These are phyloP conservation scores for Pseudisothecium myosuroides DNA, from an alignment of 225 moss, liverwort and hornwort genomes.

Conservation along the genomic window DNA sequence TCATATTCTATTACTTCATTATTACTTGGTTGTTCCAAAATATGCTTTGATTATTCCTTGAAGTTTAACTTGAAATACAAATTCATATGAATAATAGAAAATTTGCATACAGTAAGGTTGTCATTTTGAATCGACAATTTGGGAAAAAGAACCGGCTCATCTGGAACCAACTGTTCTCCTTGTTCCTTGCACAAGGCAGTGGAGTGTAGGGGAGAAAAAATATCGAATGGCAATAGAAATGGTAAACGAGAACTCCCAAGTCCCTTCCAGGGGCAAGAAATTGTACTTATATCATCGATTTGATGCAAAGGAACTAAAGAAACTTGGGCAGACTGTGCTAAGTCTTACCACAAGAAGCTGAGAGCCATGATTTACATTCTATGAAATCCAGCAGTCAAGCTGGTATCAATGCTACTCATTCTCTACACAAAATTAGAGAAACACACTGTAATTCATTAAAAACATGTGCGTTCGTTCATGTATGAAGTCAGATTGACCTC, in stretches of 20 bases:
- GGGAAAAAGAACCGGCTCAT: not conserved
- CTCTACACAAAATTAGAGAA: conserved; percentile 31
- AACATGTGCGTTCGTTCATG: conserved; percentile 15
- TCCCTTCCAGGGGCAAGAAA: not conserved
- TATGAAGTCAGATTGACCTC: conserved; percentile 2
- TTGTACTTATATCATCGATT: conserved; percentile 9
- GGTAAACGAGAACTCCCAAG: not conserved
- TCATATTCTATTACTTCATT: not conserved
- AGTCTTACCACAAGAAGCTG: conserved; percentile 23
- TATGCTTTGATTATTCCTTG: not conserved
- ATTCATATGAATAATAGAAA: not conserved
- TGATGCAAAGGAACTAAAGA: conserved; percentile 6
- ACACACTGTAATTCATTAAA: not conserved
- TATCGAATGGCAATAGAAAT: not conserved
- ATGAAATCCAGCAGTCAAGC: conserved; percentile 18
- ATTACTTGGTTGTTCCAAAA: not conserved
- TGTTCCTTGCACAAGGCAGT: not conserved
- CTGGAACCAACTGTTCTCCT: not conserved
- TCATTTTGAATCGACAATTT: not conserved
- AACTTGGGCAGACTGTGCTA: conserved; percentile 14
- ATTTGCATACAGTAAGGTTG: not conserved
- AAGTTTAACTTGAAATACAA: not conserved
- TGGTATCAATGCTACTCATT: conserved; percentile 10
- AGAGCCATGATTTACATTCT: conserved; percentile 28
- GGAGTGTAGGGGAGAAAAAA: not conserved